These are phyloP conservation scores for Apocynum venetum DNA, from an alignment of 257 asterid genomes.

Conservation along the genomic window DNA sequence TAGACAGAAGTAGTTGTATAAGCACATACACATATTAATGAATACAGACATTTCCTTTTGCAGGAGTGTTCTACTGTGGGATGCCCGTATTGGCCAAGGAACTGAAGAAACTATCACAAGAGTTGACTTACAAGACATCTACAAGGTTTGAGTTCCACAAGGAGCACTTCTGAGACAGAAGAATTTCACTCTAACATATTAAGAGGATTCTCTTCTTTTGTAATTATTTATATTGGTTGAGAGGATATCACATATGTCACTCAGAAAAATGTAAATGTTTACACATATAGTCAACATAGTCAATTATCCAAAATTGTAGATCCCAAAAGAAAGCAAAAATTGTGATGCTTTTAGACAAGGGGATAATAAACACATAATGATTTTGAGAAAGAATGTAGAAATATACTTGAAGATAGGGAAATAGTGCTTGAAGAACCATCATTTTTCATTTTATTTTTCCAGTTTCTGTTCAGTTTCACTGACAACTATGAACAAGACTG, in stretches of 20 bases:
- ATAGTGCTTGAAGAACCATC: not conserved
- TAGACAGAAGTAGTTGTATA: not conserved
- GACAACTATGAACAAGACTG: not conserved
- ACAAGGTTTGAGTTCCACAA: conserved; percentile 81
- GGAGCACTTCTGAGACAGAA: conserved; percentile 53
- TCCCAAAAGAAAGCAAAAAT: conserved; percentile 1
- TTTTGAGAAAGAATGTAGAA: not conserved
- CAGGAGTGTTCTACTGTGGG: conserved; percentile 86
- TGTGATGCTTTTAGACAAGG: not conserved
- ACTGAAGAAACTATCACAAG: conserved; percentile 62
- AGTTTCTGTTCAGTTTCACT: not conserved
- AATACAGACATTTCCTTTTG: conserved; percentile 3
- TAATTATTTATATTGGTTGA: conserved; percentile 26
- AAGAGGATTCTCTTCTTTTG: conserved; percentile 19
- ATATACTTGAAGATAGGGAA: not conserved
- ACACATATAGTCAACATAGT: conserved; percentile 29
- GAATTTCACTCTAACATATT: conserved; percentile 10
- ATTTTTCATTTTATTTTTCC: not conserved
- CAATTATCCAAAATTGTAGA: conserved; percentile 18
- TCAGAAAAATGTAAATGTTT: conserved; percentile 29
- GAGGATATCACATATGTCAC: not conserved
- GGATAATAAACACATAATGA: not conserved
- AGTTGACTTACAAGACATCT: conserved; percentile 64
- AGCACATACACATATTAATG: not conserved
- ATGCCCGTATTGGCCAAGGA: conserved; percentile 77